Conservation (phyloP, 495 filamentous ascomycete genomes). For the Penicillium soppii region DNA sequence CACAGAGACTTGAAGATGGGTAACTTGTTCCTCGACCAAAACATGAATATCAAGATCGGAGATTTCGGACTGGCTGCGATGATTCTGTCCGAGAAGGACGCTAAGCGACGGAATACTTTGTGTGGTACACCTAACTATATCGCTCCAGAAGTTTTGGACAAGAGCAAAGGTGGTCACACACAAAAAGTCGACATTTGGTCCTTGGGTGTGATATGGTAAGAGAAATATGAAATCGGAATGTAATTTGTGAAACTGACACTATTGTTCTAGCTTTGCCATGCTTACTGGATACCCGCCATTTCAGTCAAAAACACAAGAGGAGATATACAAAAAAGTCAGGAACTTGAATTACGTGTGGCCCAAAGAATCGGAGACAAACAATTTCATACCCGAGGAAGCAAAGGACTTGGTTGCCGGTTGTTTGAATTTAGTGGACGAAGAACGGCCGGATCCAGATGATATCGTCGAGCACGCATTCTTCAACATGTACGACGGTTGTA, state of each 20-base stretch:
- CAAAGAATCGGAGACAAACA: constrained; percentile 46
- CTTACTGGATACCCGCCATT: constrained; percentile 87
- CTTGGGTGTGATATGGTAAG: constrained; percentile 90
- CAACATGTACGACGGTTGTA: constrained; percentile 57
- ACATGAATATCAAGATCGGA: constrained; percentile 98
- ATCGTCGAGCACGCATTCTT: constrained; percentile 85
- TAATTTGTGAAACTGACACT: constrained; percentile 12
- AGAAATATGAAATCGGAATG: not conserved
- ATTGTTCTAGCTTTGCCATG: constrained; percentile 72
- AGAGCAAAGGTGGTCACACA: constrained; percentile 77
- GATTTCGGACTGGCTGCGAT: constrained; percentile 97
- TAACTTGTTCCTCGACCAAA: constrained; percentile 90
- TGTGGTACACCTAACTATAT: constrained; percentile 99
- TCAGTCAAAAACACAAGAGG: constrained; percentile 80
- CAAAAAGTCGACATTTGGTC: constrained; percentile 97
- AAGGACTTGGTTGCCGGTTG: constrained; percentile 76
- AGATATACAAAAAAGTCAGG: constrained; percentile 77
- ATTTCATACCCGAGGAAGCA: constrained; percentile 58
- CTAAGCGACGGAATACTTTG: constrained; percentile 80
- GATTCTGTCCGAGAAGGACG: constrained; percentile 80
- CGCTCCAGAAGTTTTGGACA: constrained; percentile 86
- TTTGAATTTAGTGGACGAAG: constrained; percentile 68
- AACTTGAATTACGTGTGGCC: constrained; percentile 78
- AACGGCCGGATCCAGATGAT: constrained; percentile 73
- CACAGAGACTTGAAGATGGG: constrained; percentile 98